phyloP scores from a whole-genome alignment of 1,284 basidiomycete genomes.

The Apiotrichum sp. region DNA sequence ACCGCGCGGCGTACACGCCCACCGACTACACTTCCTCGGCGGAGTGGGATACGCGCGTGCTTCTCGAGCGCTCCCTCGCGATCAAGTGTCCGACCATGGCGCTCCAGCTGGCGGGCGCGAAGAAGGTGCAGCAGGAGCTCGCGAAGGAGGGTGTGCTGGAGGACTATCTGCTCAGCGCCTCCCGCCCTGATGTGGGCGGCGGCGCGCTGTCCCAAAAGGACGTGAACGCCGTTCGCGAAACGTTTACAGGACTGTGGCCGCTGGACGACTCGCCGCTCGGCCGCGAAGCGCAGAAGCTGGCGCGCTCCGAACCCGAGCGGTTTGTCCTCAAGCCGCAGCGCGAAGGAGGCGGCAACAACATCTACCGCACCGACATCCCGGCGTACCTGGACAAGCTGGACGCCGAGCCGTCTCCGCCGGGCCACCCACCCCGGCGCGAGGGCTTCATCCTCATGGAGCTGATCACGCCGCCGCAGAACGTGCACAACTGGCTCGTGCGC shows the following conservation, averaged over 20 bases:
- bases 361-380: conserved; percentile 80
- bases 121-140: conserved; percentile 91
- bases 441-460: conserved; percentile 94
- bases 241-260: conserved; percentile 74
- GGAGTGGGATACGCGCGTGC: conserved; percentile 64
- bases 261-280: conserved; percentile 49
- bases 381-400: conserved; percentile 60
- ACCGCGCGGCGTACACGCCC: conserved; percentile 80
- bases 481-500: conserved; percentile 68
- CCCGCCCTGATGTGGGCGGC: conserved; percentile 44
- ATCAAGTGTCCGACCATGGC: conserved; percentile 92
- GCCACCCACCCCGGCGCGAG: conserved; percentile 32
- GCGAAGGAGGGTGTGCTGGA: conserved; percentile 68
- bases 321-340: conserved; percentile 93
- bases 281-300: conserved; percentile 53
- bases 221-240: conserved; percentile 55
- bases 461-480: conserved; percentile 65
- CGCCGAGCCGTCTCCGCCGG: conserved; percentile 39
- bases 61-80: conserved; percentile 70
- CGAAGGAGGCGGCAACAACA: conserved; percentile 95
- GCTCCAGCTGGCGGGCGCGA: conserved; percentile 88
- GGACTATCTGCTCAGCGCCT: conserved; percentile 54
- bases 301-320: conserved; percentile 52
- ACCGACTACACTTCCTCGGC: conserved; percentile 65
- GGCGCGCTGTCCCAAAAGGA: conserved; percentile 46